Base-by-base conservation (phyloP, 2,329 filamentous ascomycete genomes). In the Fusarium tjaetaba region DNA sequence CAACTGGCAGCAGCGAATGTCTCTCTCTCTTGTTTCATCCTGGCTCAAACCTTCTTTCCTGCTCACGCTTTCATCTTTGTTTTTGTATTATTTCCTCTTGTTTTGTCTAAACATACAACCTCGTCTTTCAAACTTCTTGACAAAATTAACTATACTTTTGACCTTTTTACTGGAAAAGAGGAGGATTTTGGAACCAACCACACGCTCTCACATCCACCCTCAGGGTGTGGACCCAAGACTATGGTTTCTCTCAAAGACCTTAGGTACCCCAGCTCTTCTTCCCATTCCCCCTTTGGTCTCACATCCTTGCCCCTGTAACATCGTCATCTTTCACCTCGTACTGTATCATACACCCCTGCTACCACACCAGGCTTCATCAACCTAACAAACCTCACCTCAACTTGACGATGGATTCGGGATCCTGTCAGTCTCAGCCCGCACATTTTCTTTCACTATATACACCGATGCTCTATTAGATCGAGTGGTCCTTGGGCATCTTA, bases 211-310 rank as follows among this genome's bases (percentile, higher is more conserved):
- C 20, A 39, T 43, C n/a, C 52, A 49, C 60, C 58, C 63, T 58
- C 32, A 66, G 56, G 69, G 69, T 66, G 55, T 71, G 63, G 53
- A 52, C 52, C 59, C 32, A 64, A 46, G 32, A 52, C 65, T 48
- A 73, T 74, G 72, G 49, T 57, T 39, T 58, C 59, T 46, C 32
- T 34, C 38, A 58, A 68, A 59, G 43, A 59, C 36, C 51, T 53
- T 34, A 77, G 73, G 66, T 77, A 76, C 61, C 64, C 48, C 51
- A 55, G 48, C 60, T 60, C 58, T 48, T 59, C 51, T 42, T 60
- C 42, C 39, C 58, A 42, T 61, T 68, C 34, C 55, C 32, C 38
- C 41, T 59, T 64, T 30, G 36, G 62, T 61, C 64, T 65, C 45
- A 52, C 45, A 73, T 63, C 59, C 59, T 60, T 60, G 49, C 36